These are phyloP conservation scores for Mycena amicta DNA, from an alignment of 768 basidiomycete genomes.

Conservation along the genomic window DNA sequence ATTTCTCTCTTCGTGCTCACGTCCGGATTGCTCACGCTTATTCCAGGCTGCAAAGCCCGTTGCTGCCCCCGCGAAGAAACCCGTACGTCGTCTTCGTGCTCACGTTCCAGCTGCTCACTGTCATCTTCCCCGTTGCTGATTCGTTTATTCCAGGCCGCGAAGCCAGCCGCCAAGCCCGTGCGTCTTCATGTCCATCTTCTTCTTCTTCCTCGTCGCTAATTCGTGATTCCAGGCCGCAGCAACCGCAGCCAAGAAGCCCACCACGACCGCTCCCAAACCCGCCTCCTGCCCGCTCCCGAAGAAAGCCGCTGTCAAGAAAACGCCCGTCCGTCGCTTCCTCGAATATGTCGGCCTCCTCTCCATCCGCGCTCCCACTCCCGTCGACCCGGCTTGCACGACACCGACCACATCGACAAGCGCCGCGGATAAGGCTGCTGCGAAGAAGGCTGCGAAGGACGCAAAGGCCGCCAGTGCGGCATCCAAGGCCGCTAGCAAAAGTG, in stretches of 20 bases:
- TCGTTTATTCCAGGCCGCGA: background rate
- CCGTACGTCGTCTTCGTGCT: background rate
- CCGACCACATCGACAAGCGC: background rate
- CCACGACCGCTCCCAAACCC: background rate
- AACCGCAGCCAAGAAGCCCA: background rate
- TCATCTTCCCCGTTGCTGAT: background rate
- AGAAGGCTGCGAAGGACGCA: conserved; percentile 12
- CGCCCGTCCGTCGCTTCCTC: conserved; percentile 9
- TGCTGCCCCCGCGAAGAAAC: background rate
- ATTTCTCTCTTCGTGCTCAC: no score
- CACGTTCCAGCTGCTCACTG: background rate
- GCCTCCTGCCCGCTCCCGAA: conserved; percentile 1
- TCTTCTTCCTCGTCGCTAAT: background rate
- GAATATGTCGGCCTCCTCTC: conserved; percentile 13
- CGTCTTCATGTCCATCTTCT: background rate
- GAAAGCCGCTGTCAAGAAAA: background rate
- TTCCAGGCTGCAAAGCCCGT: background rate
- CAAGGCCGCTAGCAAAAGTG: background rate
- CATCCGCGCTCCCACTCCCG: background rate
- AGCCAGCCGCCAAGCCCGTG: conserved; percentile 1
- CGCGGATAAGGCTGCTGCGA: background rate
- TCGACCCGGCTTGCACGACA: conserved; percentile 1
- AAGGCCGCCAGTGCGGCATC: no score
- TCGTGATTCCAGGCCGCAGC: background rate
- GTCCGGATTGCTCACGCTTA: no score